phyloP scores from a whole-genome alignment of 805 yeast species.

The Jamesozyma hellenica region DNA sequence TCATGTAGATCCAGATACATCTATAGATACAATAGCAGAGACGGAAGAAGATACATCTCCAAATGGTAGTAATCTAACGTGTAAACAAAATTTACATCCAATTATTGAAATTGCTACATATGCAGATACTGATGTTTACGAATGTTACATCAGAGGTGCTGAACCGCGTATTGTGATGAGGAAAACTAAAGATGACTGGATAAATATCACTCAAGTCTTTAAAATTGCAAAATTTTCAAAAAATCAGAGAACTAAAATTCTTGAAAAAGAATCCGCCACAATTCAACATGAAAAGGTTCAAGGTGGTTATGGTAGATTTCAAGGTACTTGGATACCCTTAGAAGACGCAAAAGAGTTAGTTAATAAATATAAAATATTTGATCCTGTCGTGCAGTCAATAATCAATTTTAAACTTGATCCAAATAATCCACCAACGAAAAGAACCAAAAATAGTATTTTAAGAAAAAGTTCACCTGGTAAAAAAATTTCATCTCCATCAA shows the following conservation, averaged over 20 bases:
- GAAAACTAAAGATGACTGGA: constrained; percentile 86
- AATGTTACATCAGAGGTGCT: constrained; percentile 50
- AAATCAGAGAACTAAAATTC: constrained; percentile 65
- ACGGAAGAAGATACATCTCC: not conserved
- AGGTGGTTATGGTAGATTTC: constrained; percentile 79
- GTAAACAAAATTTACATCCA: constrained; percentile 6
- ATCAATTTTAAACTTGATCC: constrained; percentile 44
- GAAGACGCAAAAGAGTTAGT: constrained; percentile 52
- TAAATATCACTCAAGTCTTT: constrained; percentile 74
- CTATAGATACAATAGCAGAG: not conserved
- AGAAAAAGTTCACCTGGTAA: constrained; percentile 27
- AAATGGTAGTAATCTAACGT: not conserved
- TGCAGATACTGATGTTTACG: constrained; percentile 45
- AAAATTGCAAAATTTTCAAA: constrained; percentile 72
- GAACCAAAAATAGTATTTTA: constrained; percentile 30
- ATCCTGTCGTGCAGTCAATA: constrained; percentile 40
- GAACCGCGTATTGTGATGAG: constrained; percentile 50
- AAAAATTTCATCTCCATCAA: constrained; percentile 28
- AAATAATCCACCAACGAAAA: constrained; percentile 35
- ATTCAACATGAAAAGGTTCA: constrained; percentile 70
- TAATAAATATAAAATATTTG: constrained; percentile 40
- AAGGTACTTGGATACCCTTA: constrained; percentile 80
- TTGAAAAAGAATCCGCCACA: constrained; percentile 64
- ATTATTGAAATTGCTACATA: constrained; percentile 36
- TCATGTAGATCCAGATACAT: not conserved